A percentile compares a stretch with the other conserved stretches of the same genome.
Evolutionary conservation across 2,329 filamentous ascomycete species (phyloP).

Genomic region (Cyanodermella asteris): DNA sequence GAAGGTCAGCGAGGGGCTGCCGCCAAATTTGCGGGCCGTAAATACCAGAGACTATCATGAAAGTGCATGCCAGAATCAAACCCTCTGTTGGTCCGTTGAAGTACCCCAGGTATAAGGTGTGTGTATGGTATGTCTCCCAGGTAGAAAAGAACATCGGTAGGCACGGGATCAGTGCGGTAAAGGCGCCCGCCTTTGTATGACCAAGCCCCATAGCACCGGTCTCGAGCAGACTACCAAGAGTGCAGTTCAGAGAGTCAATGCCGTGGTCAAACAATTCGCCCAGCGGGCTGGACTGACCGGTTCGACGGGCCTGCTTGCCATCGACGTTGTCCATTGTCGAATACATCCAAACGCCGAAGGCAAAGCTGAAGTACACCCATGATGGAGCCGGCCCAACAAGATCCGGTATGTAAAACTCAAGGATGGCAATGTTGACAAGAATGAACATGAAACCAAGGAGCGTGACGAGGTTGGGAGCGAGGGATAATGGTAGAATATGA

Average conservation of each 20-base stretch:
- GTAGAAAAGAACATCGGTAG: conserved; percentile 99
- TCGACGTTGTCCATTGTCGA: conserved; percentile 98
- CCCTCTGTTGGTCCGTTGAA: conserved; percentile 94
- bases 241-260: conserved; percentile 95
- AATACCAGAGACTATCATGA: conserved; percentile 74
- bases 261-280: conserved; percentile 98
- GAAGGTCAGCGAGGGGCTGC: conserved; percentile 44
- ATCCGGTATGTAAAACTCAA: conserved; percentile 71
- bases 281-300: conserved; percentile 80
- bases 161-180: conserved; percentile 77
- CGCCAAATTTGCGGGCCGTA: conserved; percentile 81
- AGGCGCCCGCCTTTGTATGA: conserved; percentile 61
- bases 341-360: conserved; percentile 89
- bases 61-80: conserved; percentile 60
- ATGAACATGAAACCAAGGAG: conserved; percentile 90
- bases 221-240: conserved; percentile 72
- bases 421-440: conserved; percentile 52
- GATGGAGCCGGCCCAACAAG: conserved; percentile 68
- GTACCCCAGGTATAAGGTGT: conserved; percentile 85
- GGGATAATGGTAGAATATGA: conserved; percentile 77
- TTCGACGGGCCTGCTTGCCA: conserved; percentile 88
- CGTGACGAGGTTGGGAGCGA: conserved; percentile 95
- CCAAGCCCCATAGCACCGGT: conserved; percentile 86
- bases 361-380: conserved; percentile 94
- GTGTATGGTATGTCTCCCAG: conserved; percentile 98